These are phyloP conservation scores for Prunus persica DNA, from an alignment of 306 rosid genomes.

Conservation along the genomic window DNA sequence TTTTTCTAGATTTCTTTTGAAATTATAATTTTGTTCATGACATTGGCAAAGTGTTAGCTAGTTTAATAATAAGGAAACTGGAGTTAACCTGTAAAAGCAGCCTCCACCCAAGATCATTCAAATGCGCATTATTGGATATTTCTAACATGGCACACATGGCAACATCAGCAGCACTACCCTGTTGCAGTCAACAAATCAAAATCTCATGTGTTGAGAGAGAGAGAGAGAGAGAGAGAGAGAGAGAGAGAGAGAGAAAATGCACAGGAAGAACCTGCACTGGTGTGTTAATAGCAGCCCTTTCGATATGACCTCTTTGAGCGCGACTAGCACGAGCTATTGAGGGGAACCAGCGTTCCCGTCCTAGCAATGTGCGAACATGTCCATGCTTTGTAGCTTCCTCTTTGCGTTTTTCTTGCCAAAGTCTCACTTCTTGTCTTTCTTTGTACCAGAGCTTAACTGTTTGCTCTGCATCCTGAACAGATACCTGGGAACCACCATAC, in stretches of 20 bases:
- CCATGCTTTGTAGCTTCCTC: conserved; percentile 50
- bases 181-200: conserved; percentile 34
- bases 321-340: conserved; percentile 50
- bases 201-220: conserved; percentile 5
- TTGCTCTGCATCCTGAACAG: conserved; percentile 81
- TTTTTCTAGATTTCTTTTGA: background rate
- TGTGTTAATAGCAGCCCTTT: conserved; percentile 94
- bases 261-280: conserved; percentile 75
- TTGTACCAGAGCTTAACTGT: conserved; percentile 91
- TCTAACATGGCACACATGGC: conserved; percentile 99
- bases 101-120: conserved; percentile 89
- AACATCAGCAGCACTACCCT: conserved; percentile 99
- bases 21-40: background rate
- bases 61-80: background rate
- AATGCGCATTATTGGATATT: conserved; percentile 51
- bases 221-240: conserved; percentile 5
- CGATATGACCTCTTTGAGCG: conserved; percentile 82
- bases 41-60: background rate
- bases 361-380: conserved; percentile 74
- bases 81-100: conserved; percentile 80
- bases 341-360: conserved; percentile 82
- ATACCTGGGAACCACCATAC: conserved; percentile 54
- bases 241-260: conserved; percentile 4
- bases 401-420: conserved; percentile 80
- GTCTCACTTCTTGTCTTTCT: conserved; percentile 77